Evolutionary conservation across 352 stramenopile genomes (phyloP).

Genomic region (Globisporangium perplexum): DNA sequence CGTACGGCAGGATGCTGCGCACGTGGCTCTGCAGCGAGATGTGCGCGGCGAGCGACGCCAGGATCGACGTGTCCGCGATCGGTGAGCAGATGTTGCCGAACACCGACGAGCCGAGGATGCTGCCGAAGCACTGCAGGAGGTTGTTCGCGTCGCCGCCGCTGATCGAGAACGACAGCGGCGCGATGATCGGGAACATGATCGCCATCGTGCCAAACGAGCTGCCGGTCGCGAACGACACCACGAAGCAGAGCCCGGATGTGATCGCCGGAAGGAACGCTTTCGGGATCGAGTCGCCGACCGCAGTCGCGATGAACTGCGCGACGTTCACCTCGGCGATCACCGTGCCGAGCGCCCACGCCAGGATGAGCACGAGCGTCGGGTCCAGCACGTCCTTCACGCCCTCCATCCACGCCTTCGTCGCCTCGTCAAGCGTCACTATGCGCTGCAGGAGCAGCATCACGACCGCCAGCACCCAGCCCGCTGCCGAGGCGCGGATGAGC

Average conservation of each 20-base stretch:
- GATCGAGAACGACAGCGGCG: constrained; percentile 80
- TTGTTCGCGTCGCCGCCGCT: constrained; percentile 74
- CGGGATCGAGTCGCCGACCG: constrained; percentile 68
- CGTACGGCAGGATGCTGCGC: constrained; percentile 82
- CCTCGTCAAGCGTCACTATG: constrained; percentile 85
- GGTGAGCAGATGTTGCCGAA: constrained; percentile 89
- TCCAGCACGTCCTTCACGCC: constrained; percentile 91
- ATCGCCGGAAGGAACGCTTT: constrained; percentile 80
- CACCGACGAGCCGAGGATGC: constrained; percentile 81
- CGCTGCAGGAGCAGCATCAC: constrained; percentile 66
- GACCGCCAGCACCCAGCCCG: constrained; percentile 69
- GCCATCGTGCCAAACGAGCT: constrained; percentile 90
- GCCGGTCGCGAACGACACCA: constrained; percentile 89
- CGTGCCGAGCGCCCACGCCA: constrained; percentile 85
- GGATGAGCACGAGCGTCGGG: constrained; percentile 84
- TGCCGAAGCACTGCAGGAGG: constrained; percentile 83
- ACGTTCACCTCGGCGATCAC: constrained; percentile 86
- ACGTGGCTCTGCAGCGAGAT: constrained; percentile 81
- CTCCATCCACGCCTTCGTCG: constrained; percentile 87
- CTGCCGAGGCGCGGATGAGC: constrained; percentile 71
- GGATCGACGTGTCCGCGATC: constrained; percentile 92
- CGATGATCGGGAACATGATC: constrained; percentile 91
- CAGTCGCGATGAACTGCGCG: constrained; percentile 73
- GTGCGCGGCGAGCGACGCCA: constrained; percentile 74
- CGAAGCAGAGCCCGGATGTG: constrained; percentile 76